Conservation (phyloP, 129 eudicot genomes). For the Tagetes erecta region DNA sequence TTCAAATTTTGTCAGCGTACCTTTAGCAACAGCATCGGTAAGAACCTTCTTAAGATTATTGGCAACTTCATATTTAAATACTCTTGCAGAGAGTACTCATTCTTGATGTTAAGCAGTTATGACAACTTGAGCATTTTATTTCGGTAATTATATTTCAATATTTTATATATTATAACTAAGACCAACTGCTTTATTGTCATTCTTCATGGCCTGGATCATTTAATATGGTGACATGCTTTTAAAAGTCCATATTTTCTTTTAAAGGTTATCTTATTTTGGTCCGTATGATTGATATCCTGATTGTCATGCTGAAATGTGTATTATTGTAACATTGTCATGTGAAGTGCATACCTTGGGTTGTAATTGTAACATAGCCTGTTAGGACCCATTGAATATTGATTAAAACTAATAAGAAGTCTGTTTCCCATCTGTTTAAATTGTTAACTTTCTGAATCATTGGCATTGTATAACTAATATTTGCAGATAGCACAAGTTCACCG, state of each 20-base stretch:
- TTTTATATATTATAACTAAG: neutral
- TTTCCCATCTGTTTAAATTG: constrained; percentile 5
- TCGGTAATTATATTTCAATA: neutral
- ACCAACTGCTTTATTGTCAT: constrained; percentile 15
- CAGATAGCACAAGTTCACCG: constrained; percentile 99
- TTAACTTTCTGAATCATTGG: neutral
- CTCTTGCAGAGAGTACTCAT: constrained; percentile 3
- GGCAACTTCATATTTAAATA: neutral
- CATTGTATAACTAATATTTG: constrained; percentile 11
- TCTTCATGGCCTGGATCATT: neutral
- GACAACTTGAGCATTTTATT: constrained; percentile 13
- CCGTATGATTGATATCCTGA: neutral
- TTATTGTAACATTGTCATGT: neutral
- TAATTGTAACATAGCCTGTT: neutral
- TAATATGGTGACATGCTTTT: neutral
- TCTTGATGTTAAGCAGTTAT: constrained; percentile 6
- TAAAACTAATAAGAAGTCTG: neutral
- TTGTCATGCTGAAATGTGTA: constrained; percentile 11
- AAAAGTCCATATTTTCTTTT: neutral
- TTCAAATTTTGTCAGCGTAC: constrained; percentile 53
- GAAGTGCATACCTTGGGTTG: neutral
- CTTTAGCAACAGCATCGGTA: constrained; percentile 98
- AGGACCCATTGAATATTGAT: neutral
- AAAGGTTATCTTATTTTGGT: neutral
- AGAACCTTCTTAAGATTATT: constrained; percentile 27